A percentile compares a stretch with the other conserved stretches of the same genome.
These are phyloP conservation scores for Trichoderma semiorbis DNA, from an alignment of 2,329 filamentous ascomycete genomes.

Conservation along the genomic window DNA sequence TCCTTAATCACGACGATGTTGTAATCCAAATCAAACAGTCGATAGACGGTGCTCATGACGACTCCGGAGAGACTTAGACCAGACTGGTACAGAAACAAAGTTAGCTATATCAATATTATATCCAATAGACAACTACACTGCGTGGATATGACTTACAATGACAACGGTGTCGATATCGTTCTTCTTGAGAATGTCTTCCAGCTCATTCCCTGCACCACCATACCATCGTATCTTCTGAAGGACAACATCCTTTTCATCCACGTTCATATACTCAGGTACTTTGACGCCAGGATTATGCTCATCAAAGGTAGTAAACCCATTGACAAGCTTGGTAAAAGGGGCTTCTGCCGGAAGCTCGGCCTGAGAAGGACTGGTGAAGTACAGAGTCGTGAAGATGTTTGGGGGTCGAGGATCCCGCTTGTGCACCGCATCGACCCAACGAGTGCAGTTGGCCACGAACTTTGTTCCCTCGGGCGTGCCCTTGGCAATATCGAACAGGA, in stretches of 20 bases:
- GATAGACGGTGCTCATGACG: constrained; percentile 41
- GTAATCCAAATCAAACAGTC: constrained; percentile 42
- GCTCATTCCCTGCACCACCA: constrained; percentile 37
- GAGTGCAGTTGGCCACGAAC: constrained; percentile 19
- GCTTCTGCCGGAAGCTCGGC: constrained; percentile 33
- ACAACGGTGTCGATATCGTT: constrained; percentile 41
- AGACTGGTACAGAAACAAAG: constrained; percentile 25
- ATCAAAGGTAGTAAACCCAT: constrained; percentile 28
- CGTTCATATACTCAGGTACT: constrained; percentile 33
- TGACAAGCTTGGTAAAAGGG: constrained; percentile 32
- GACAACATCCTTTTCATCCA: constrained; percentile 34
- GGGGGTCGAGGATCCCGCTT: constrained; percentile 32
- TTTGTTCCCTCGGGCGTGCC: constrained; percentile 31
- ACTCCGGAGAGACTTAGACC: constrained; percentile 41
- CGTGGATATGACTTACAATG: constrained; percentile 26
- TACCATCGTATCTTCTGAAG: constrained; percentile 42
- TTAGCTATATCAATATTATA: background rate
- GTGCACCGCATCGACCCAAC: constrained; percentile 41
- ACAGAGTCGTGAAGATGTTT: constrained; percentile 36
- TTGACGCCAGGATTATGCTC: constrained; percentile 26
- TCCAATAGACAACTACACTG: background rate
- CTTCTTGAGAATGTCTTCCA: constrained; percentile 40
- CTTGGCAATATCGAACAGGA: constrained; percentile 34
- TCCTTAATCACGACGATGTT: constrained; percentile 39
- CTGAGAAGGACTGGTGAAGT: constrained; percentile 32